phyloP scores from a whole-genome alignment of 108 stramenopile species.

The Nitzschia sp. region DNA sequence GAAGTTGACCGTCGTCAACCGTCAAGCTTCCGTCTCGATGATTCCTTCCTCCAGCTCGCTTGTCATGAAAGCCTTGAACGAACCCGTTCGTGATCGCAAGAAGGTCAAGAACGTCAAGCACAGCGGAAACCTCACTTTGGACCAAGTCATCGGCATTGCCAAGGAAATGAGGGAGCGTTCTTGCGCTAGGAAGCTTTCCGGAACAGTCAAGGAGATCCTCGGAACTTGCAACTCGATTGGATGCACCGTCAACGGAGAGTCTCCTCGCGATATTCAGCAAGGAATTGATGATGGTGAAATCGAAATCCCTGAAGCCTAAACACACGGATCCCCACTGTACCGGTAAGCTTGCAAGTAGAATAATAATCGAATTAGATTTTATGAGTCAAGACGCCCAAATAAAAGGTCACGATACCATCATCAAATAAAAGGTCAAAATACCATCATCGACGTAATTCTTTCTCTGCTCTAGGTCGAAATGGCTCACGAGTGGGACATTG shows the following conservation, averaged over 20 bases:
- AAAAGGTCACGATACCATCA: too few relatives aligned
- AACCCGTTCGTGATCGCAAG: constrained; percentile 99
- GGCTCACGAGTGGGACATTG: too few relatives aligned
- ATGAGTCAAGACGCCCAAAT: constrained; percentile 3
- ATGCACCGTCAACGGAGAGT: constrained; percentile 99
- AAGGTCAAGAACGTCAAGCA: constrained; percentile 99
- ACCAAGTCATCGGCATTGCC: constrained; percentile 98
- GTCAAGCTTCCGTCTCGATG: constrained; percentile 98
- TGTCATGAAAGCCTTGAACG: constrained; percentile 99
- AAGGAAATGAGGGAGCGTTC: constrained; percentile 97
- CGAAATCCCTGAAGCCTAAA: constrained; percentile 92
- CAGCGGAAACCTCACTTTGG: constrained; percentile 99
- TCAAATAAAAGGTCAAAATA: too few relatives aligned
- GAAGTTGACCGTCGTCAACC: constrained; percentile 99
- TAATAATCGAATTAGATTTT: not conserved
- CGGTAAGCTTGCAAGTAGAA: not conserved
- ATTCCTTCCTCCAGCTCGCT: constrained; percentile 97
- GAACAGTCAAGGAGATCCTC: constrained; percentile 99
- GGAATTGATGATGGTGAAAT: constrained; percentile 93
- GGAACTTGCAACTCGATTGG: constrained; percentile 99
- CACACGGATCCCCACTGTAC: not conserved
- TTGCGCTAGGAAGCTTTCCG: constrained; percentile 92
- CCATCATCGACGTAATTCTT: too few relatives aligned
- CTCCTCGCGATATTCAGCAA: constrained; percentile 89
- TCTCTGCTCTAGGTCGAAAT: too few relatives aligned